A percentile compares a stretch with the other conserved stretches of the same genome.
phyloP scores from a whole-genome alignment of 2,329 filamentous ascomycete species.

The Botrytis porri region DNA sequence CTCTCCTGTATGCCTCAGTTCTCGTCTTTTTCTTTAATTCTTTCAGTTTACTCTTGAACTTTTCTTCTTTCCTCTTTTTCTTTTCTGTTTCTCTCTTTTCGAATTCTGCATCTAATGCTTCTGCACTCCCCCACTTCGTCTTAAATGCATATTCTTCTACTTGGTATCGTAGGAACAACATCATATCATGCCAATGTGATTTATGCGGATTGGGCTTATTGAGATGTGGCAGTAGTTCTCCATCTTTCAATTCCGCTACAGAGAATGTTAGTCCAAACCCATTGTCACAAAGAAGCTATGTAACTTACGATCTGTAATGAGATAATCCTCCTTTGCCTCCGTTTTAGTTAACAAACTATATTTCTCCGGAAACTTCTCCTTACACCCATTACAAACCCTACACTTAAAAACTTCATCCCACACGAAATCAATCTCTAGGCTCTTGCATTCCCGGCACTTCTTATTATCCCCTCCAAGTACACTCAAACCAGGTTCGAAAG shows the following conservation, averaged over 20 bases:
- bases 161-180: slow-evolving; percentile 90
- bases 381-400: slow-evolving; percentile 76
- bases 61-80: slow-evolving; percentile 82
- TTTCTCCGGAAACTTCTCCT: slow-evolving; percentile 85
- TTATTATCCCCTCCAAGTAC: slow-evolving; percentile 64
- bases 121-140: slow-evolving; percentile 85
- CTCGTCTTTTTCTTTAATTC: slow-evolving; percentile 92
- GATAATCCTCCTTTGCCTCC: slow-evolving; percentile 91
- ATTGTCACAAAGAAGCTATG: background rate
- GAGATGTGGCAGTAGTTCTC: slow-evolving; percentile 80
- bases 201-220: slow-evolving; percentile 93
- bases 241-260: slow-evolving; percentile 85
- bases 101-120: slow-evolving; percentile 85
- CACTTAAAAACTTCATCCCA: slow-evolving; percentile 84
- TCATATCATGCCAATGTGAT: slow-evolving; percentile 97
- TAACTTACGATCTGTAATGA: slow-evolving; percentile 80
- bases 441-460: slow-evolving; percentile 79
- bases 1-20: slow-evolving; percentile 82
- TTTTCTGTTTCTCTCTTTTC: slow-evolving; percentile 74
- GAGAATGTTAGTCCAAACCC: slow-evolving; percentile 13
- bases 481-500: slow-evolving; percentile 86
- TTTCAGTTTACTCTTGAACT: slow-evolving; percentile 84
- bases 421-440: slow-evolving; percentile 87
- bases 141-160: slow-evolving; percentile 90
- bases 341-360: slow-evolving; percentile 97